Evolutionary conservation across 2,329 filamentous ascomycete genomes (phyloP).

Genomic region (Sarocladium kiliense): DNA sequence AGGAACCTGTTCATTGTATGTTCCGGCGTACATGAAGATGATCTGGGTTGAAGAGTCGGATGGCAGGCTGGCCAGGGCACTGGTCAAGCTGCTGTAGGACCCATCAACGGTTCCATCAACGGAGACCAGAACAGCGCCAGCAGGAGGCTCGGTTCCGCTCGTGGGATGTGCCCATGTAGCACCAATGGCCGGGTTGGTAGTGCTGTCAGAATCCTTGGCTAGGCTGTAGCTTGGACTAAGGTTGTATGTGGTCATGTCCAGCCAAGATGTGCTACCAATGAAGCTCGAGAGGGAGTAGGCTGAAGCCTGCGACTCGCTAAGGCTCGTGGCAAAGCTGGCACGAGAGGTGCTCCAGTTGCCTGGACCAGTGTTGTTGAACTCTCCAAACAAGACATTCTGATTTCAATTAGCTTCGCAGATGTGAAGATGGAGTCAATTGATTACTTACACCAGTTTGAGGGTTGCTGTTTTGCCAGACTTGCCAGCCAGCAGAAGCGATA

Average conservation of each 20-base stretch:
- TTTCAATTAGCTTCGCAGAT: neutral
- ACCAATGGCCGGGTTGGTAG: neutral
- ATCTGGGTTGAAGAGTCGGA: constrained; percentile 37
- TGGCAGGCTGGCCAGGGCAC: constrained; percentile 20
- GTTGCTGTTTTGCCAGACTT: constrained; percentile 51
- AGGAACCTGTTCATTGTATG: constrained; percentile 55
- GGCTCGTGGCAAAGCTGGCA: neutral
- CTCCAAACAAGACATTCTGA: constrained; percentile 43
- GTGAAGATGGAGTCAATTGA: neutral
- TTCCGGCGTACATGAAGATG: constrained; percentile 62
- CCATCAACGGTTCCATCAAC: constrained; percentile 18
- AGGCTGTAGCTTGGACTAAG: constrained; percentile 21
- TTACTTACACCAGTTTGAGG: constrained; percentile 43
- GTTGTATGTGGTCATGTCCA: constrained; percentile 16
- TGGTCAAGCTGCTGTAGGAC: constrained; percentile 23
- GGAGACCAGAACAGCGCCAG: constrained; percentile 36
- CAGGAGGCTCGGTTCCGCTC: constrained; percentile 33
- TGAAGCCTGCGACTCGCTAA: neutral
- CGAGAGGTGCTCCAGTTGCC: neutral
- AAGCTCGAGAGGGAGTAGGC: neutral
- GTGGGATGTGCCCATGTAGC: constrained; percentile 25
- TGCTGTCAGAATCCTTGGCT: neutral
- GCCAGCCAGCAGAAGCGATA: constrained; percentile 16
- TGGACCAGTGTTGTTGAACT: constrained; percentile 52
- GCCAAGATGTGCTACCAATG: constrained; percentile 2